Conservation (phyloP, 2,329 filamentous ascomycete species). For the Colletotrichum sp. region DNA sequence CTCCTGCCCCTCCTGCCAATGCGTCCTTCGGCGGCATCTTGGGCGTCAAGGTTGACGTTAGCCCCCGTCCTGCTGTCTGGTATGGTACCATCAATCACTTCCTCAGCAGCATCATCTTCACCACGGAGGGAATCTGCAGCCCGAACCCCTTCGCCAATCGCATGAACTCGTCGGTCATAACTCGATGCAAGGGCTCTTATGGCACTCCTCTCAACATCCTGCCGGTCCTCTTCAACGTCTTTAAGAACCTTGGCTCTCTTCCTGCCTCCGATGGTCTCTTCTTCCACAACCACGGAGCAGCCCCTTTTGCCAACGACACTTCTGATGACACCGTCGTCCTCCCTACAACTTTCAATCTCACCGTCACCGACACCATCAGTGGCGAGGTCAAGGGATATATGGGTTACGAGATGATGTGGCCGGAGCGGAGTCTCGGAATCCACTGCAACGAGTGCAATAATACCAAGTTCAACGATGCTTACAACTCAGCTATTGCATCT, state of each 20-base stretch:
- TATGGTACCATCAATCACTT: slow-evolving; percentile 10
- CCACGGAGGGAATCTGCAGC: slow-evolving; percentile 10
- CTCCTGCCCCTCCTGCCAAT: background rate
- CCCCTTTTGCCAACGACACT: slow-evolving; percentile 16
- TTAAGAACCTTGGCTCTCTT: slow-evolving; percentile 21
- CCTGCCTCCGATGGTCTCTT: slow-evolving; percentile 5
- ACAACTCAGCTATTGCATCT: slow-evolving; percentile 13
- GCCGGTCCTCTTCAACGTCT: slow-evolving; percentile 12
- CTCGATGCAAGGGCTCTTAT: slow-evolving; percentile 10
- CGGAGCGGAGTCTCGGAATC: background rate
- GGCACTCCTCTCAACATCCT: slow-evolving; percentile 11
- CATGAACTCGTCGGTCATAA: slow-evolving; percentile 15
- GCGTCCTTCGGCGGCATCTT: background rate
- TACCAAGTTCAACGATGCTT: slow-evolving; percentile 9
- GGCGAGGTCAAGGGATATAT: slow-evolving; percentile 13
- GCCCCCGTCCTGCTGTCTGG: slow-evolving; percentile 14
- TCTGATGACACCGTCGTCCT: slow-evolving; percentile 16
- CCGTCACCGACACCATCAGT: slow-evolving; percentile 5
- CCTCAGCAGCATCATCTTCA: slow-evolving; percentile 14
- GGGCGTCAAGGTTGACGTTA: background rate
- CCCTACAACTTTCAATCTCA: slow-evolving; percentile 8
- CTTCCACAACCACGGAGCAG: background rate
- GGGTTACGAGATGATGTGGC: slow-evolving; percentile 13
- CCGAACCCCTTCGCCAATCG: slow-evolving; percentile 10
- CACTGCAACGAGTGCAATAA: slow-evolving; percentile 19